Percentiles rank a stretch among this genome's conserved stretches.
phyloP scores from a whole-genome alignment of 2,329 filamentous ascomycete genomes.

The Xylariaceae sp. region DNA sequence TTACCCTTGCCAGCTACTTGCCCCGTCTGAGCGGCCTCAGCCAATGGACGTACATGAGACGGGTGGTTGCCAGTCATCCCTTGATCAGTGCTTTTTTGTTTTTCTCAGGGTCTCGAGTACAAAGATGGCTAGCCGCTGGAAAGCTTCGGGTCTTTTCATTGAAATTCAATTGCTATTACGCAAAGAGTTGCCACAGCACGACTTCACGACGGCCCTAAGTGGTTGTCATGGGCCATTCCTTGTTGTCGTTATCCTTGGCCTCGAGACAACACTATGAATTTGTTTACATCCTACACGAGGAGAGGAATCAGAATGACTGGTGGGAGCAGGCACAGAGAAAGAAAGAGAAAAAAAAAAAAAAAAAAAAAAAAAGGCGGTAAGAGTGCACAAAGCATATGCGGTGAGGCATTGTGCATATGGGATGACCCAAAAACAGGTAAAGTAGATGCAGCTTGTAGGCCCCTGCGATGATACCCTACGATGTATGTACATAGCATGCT shows the following conservation, averaged over 20 bases:
- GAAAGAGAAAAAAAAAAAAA: conserved; percentile 5
- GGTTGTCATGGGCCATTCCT: no score
- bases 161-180: conserved; percentile 11
- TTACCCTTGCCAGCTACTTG: conserved; percentile 14
- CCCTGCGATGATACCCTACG: no score
- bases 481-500: not conserved
- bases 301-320: no score
- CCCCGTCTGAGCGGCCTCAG: conserved; percentile 12
- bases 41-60: conserved; percentile 7
- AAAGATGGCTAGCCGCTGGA: not conserved
- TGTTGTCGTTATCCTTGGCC: not conserved
- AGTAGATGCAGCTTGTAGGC: not conserved
- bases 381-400: no score
- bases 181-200: conserved; percentile 12
- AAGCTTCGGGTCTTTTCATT: not conserved
- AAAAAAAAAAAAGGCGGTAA: conserved; percentile 13
- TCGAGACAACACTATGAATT: no score
- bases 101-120: conserved; percentile 14
- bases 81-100: not conserved
- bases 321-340: not conserved
- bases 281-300: no score
- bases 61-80: not conserved
- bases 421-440: conserved; percentile 11
- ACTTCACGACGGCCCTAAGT: not conserved
- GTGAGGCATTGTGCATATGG: conserved; percentile 19